Evolutionary conservation across 768 basidiomycete species (phyloP), one percentile per base, ranked within the genome.

Genomic region (Leucosporidium yakuticum): DNA sequence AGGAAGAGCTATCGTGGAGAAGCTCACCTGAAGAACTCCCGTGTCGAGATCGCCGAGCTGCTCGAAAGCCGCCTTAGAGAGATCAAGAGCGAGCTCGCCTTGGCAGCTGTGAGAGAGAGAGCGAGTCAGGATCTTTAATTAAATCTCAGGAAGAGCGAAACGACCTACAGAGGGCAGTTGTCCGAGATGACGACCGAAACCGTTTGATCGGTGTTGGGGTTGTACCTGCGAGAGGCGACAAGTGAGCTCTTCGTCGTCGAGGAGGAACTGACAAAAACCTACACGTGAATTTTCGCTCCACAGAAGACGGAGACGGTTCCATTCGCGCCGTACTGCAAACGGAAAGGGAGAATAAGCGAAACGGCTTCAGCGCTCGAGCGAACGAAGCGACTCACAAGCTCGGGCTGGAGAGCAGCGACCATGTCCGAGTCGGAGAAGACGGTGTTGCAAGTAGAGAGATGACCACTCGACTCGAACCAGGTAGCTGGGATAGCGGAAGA

Each of bases 61-160:
- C 20, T 17, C 31, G 32, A 57, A 57, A 9, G 56, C 56, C 20
- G 56, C 31, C 20, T 57, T 57, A 15, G 56, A 57, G 19, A 57
- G 56, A 21, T 57, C 56, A 14, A 57, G 56, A 17, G 56, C 31
- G 56, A 57, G 56, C 56, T 57, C 56, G 32, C 56, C 56, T 8
- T 32, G 32, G 56, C 56, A 57, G 31, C 56, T 57, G 31, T 21
- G 4, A 32, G 11, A 15, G n/a, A n/a, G 54, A 11, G 17, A 36
- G 56, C n/a, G 4, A 17, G 50, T 27, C 50, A 51, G 25, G n/a
- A n/a, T n/a, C n/a, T n/a, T n/a, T n/a, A n/a, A n/a, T n/a, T n/a
- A n/a, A n/a, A n/a, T n/a, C n/a, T n/a, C n/a, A n/a, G n/a, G n/a
- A n/a, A n/a, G n/a, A 20, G 8, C 4, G n/a, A 34, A 4, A 56